A percentile compares a stretch with the other conserved stretches of the same genome.
Conservation (phyloP, 768 basidiomycete species). For the Rhodosporidiobolus odoratus region DNA sequence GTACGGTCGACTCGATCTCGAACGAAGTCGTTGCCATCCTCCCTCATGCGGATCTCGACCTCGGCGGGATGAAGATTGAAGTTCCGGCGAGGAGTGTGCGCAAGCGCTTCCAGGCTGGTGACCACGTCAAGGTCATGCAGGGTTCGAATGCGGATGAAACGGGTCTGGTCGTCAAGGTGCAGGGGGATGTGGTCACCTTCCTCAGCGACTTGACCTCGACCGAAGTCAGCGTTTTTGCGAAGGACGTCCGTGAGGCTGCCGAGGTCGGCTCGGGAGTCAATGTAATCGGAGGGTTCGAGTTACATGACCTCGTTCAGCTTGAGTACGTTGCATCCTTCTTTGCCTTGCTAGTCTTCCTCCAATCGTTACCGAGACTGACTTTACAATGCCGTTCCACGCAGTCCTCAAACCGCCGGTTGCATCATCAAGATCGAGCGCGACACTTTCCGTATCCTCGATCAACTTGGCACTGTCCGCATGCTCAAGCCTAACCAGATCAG, state of each 20-base stretch:
- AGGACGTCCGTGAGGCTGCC: constrained; percentile 93
- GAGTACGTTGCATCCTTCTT: constrained; percentile 60
- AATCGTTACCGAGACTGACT: constrained; percentile 18
- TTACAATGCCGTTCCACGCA: constrained; percentile 45
- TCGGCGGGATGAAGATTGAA: constrained; percentile 57
- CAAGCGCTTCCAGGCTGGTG: constrained; percentile 92
- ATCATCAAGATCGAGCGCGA: constrained; percentile 96
- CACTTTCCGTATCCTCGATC: constrained; percentile 91
- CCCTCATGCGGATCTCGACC: constrained; percentile 59
- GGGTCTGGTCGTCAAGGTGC: constrained; percentile 85
- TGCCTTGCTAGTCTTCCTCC: neutral
- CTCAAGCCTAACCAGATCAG: constrained; percentile 86
- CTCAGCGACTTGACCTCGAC: constrained; percentile 95
- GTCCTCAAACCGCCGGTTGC: constrained; percentile 87
- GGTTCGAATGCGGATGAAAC: constrained; percentile 93
- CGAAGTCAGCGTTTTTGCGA: constrained; percentile 95
- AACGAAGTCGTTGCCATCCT: constrained; percentile 76
- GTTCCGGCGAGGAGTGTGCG: constrained; percentile 80
- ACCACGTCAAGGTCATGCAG: constrained; percentile 97
- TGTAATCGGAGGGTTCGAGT: constrained; percentile 83
- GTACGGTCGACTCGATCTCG: constrained; percentile 81
- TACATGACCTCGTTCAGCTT: constrained; percentile 93
- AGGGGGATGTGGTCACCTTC: constrained; percentile 88
- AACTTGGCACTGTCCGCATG: constrained; percentile 79
- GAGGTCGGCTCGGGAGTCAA: constrained; percentile 92